phyloP scores from a whole-genome alignment of 2,329 filamentous ascomycete genomes.

The Cordyceps pruinosa region DNA sequence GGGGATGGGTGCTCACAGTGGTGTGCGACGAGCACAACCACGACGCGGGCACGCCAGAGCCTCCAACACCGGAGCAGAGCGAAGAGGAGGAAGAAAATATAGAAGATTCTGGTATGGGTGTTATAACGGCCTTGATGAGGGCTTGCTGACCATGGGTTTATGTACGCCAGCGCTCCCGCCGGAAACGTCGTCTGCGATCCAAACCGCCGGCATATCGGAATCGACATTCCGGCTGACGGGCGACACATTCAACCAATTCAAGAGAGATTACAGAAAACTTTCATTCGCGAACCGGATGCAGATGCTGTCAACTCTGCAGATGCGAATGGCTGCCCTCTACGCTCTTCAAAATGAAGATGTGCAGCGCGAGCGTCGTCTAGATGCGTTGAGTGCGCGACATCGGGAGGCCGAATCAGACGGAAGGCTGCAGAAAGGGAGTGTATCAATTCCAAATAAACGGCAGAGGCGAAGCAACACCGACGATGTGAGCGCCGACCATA shows the following conservation, averaged over 20 bases:
- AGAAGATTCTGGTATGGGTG: slow-evolving; percentile 20
- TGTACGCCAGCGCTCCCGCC: slow-evolving; percentile 11
- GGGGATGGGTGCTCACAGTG: slow-evolving; percentile 39
- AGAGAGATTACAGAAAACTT: slow-evolving; percentile 37
- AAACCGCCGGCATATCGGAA: slow-evolving; percentile 34
- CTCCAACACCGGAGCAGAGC: slow-evolving; percentile 26
- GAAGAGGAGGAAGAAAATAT: slow-evolving; percentile 29
- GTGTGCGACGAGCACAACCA: slow-evolving; percentile 39
- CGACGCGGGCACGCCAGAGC: slow-evolving; percentile 37
- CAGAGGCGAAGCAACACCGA: background rate
- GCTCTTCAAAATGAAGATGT: slow-evolving; percentile 38
- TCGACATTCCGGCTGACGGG: slow-evolving; percentile 33
- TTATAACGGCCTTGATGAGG: background rate
- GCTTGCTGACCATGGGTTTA: slow-evolving; percentile 10
- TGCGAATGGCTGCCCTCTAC: slow-evolving; percentile 37
- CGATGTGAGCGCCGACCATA: background rate
- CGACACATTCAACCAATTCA: slow-evolving; percentile 38
- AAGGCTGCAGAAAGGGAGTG: slow-evolving; percentile 17
- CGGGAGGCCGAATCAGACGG: slow-evolving; percentile 30
- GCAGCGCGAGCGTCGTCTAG: slow-evolving; percentile 33
- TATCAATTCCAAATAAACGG: slow-evolving; percentile 18
- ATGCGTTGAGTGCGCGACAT: slow-evolving; percentile 32
- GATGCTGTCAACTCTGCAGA: slow-evolving; percentile 33
- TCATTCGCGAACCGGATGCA: slow-evolving; percentile 32
- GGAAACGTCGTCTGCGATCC: slow-evolving; percentile 25